Percentiles rank a stretch among this genome's conserved stretches.
These are phyloP conservation scores for Aureobasidium melanogenum DNA, from an alignment of 2,329 filamentous ascomycete genomes.

Conservation along the genomic window DNA sequence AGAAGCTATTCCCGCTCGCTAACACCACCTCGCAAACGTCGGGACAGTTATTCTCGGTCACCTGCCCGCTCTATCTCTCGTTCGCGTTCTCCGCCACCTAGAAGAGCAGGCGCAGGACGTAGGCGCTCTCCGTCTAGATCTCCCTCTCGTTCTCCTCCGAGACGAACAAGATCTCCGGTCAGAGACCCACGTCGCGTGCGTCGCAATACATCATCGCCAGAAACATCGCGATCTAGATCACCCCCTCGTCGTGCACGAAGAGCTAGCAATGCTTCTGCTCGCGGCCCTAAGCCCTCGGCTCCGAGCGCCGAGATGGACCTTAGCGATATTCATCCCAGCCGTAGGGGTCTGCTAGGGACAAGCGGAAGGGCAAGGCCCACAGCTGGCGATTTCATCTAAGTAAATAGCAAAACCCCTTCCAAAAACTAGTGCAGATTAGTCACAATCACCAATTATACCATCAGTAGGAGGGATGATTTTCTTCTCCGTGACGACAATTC, in stretches of 20 bases:
- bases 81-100: conserved; percentile 4
- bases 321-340: conserved; percentile 27
- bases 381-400: conserved; percentile 11
- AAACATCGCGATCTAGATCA: conserved; percentile 8
- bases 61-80: background rate
- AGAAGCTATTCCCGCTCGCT: conserved; percentile 11
- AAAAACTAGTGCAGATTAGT: background rate
- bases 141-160: conserved; percentile 13
- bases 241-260: background rate
- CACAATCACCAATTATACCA: background rate
- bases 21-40: conserved; percentile 8
- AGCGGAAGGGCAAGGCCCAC: conserved; percentile 14
- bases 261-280: conserved; percentile 2
- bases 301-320: conserved; percentile 19
- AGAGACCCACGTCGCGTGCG: background rate
- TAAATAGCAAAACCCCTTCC: conserved; percentile 1
- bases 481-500: background rate
- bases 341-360: conserved; percentile 24
- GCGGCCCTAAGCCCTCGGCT: background rate
- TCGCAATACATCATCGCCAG: conserved; percentile 7
- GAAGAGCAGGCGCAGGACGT: conserved; percentile 7
- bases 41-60: background rate
- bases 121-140: conserved; percentile 11
- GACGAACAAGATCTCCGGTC: conserved; percentile 8
- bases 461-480: background rate